A percentile compares a stretch with the other conserved stretches of the same genome.
Evolutionary conservation across 371 early-diverging fungal species (phyloP).

Genomic region (Parasitella parasitica): DNA sequence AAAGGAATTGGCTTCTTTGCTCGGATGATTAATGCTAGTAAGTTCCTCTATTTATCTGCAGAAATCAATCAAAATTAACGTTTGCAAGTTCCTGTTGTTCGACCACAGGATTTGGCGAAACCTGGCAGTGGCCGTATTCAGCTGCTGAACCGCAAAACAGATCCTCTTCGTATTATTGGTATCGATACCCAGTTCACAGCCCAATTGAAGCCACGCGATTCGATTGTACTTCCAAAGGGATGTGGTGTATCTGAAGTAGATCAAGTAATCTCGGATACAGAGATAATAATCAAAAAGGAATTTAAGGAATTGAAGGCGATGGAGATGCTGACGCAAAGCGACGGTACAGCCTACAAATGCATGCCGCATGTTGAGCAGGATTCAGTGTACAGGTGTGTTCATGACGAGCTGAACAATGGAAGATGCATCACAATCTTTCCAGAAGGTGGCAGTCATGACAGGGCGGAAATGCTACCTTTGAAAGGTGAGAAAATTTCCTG

Average conservation of each 20-base stretch:
- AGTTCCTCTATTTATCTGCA: conserved; percentile 4
- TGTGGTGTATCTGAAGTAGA: conserved; percentile 65
- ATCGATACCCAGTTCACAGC: conserved; percentile 67
- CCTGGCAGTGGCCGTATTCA: conserved; percentile 66
- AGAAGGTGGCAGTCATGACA: conserved; percentile 95
- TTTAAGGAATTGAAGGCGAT: conserved; percentile 27
- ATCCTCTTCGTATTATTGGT: conserved; percentile 68
- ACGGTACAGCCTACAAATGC: conserved; percentile 58
- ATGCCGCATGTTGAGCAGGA: conserved; percentile 87
- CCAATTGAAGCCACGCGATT: conserved; percentile 56
- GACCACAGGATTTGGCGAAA: conserved; percentile 83
- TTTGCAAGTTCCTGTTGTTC: conserved; percentile 77
- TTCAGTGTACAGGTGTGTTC: conserved; percentile 77
- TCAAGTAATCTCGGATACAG: conserved; percentile 79
- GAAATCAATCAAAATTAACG: not conserved
- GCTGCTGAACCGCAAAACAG: conserved; percentile 55
- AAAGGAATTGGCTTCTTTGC: conserved; percentile 78
- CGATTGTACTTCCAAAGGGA: conserved; percentile 57
- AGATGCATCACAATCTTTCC: conserved; percentile 94
- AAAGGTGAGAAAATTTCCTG: conserved; percentile 57
- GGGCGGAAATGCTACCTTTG: conserved; percentile 89
- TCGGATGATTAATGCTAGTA: conserved; percentile 63
- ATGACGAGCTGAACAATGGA: conserved; percentile 68
- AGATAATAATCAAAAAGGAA: conserved; percentile 59
- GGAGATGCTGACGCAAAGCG: conserved; percentile 41